Evolutionary conservation across 208 protist species (phyloP).

Genomic region (Acanthamoeba healyi): DNA sequence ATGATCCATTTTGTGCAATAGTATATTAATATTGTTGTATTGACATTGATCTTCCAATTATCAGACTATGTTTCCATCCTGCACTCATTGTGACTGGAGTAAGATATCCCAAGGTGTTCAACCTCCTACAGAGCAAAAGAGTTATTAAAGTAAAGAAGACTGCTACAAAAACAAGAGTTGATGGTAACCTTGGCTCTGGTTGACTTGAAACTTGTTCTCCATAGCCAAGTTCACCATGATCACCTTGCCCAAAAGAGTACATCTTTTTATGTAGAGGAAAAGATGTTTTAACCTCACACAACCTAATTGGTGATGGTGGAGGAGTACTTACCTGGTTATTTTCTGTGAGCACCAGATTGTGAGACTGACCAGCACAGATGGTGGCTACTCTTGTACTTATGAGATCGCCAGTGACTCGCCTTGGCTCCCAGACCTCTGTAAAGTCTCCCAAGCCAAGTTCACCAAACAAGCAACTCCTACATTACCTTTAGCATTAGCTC

Average conservation of each 20-base stretch:
- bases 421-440: not conserved
- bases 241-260: not conserved
- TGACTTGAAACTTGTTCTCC: not conserved
- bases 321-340: not conserved
- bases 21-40: no score
- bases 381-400: not conserved
- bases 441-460: not conserved
- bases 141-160: no score
- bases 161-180: no score
- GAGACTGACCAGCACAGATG: not conserved
- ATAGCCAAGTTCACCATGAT: not conserved
- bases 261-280: not conserved
- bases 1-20: no score
- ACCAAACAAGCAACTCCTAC: not conserved
- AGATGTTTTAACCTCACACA: no score
- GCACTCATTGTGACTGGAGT: no score
- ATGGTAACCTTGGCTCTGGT: not conserved
- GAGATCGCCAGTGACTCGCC: not conserved
- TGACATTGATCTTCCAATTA: no score
- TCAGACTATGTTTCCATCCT: no score
- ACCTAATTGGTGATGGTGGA: no score
- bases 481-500: no score
- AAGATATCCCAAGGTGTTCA: no score
- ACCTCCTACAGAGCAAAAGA: no score
- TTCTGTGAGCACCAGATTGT: not conserved